Conservation (phyloP, 352 stramenopile genomes). For the Pythium phragmiticola region DNA sequence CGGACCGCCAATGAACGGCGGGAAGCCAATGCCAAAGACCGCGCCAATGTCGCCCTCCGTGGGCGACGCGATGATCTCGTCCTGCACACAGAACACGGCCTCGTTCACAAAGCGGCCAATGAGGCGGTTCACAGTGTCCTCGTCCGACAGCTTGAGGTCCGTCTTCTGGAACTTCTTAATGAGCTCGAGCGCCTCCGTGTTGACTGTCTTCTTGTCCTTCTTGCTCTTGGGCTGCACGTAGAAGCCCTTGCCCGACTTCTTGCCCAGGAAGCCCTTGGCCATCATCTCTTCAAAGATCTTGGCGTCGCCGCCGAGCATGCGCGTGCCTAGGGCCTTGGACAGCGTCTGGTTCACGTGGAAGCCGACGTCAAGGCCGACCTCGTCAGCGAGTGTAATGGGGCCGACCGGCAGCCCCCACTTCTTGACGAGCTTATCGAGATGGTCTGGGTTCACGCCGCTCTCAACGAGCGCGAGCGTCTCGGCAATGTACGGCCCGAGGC, state of each 20-base stretch:
- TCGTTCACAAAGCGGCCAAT: constrained; percentile 98
- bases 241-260: constrained; percentile 97
- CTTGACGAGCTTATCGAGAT: constrained; percentile 94
- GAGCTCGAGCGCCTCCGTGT: constrained; percentile 83
- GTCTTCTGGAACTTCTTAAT: constrained; percentile 80
- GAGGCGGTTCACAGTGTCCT: constrained; percentile 92
- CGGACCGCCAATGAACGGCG: constrained; percentile 95
- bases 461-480: constrained; percentile 91
- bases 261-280: constrained; percentile 93
- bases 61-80: constrained; percentile 97
- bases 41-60: constrained; percentile 97
- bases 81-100: constrained; percentile 95
- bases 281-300: constrained; percentile 96
- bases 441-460: constrained; percentile 91
- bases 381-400: constrained; percentile 95
- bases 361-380: constrained; percentile 97
- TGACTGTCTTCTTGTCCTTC: constrained; percentile 90
- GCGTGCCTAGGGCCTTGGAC: constrained; percentile 92
- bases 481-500: constrained; percentile 93
- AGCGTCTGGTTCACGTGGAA: constrained; percentile 94
- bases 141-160: constrained; percentile 75
- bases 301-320: constrained; percentile 93
- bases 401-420: constrained; percentile 97
- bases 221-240: constrained; percentile 94
- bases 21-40: constrained; percentile 99